Evolutionary conservation across 495 filamentous ascomycete species (phyloP), one percentile per base, ranked within the genome.

Genomic region (Parmelia sp.): DNA sequence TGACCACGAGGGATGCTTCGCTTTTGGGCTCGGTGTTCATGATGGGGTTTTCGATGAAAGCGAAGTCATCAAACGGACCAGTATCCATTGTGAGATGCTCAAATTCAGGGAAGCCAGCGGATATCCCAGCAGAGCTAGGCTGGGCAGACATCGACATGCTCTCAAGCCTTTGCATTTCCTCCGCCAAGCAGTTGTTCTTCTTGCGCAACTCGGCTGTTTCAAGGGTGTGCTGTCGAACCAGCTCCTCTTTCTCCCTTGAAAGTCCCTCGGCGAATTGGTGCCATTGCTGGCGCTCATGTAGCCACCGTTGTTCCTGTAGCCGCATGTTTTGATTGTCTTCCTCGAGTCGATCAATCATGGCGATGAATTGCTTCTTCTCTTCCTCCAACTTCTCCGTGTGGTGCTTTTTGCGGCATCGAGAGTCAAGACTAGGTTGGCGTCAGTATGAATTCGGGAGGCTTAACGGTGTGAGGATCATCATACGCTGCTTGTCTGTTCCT

Each of bases 331-430:
- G 74, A 61, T 96, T 77, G 61, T 90, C 87, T 39, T 96, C 91
- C 72, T 97, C 90, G 67, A 97, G 81, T 47, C 85, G 82, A 64
- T 78, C 80, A 73, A 97, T 88, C 68, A 86, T 71, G 63, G 82
- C 83, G 63, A 84, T 88, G 78, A 85, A 94, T 49, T 88, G 84
- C 79, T 97, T 96, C 83, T 96, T 96, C 77, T 97, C 92, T 72
- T 95, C 90, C 72, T 99, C 94, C 21, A 99, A 83, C 63, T 92
- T 88, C 79, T 97, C 93, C 33, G 94, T 97, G 77, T 99, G 93
- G 74, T 92, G 88, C 83, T 99, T 99, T 83, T 97, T 99, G 67
- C 95, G 88, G 75, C 97, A 94, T 67, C 94, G 88, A 36, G 95
- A 97, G 77, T 97, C 92, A 67, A 99, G 85, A 56, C 90, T 96